A percentile compares a stretch with the other conserved stretches of the same genome.
Conservation (phyloP, 192 early-diverging fungal genomes). For the Podochytrium sp. region DNA sequence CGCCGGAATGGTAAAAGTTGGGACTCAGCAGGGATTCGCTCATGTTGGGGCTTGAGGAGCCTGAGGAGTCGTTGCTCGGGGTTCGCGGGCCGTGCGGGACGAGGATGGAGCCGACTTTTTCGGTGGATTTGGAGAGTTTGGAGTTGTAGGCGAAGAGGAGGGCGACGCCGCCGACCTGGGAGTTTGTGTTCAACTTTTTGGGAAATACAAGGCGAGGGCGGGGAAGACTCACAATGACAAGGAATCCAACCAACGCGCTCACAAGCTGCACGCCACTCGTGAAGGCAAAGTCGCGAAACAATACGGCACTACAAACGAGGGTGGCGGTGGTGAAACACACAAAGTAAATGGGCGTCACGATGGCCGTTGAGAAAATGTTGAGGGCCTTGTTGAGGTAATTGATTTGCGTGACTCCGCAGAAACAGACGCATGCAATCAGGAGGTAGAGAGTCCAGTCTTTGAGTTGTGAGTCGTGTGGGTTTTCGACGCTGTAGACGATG, state of each 20-base stretch:
- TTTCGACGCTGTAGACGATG: slow-evolving; percentile 60
- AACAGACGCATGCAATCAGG: slow-evolving; percentile 58
- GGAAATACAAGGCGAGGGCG: neutral
- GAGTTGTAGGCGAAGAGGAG: slow-evolving; percentile 53
- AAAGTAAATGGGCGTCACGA: slow-evolving; percentile 79
- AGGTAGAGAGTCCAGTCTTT: slow-evolving; percentile 71
- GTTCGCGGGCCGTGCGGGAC: neutral
- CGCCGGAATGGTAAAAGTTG: neutral
- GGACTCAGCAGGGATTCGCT: neutral
- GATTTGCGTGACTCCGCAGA: slow-evolving; percentile 61
- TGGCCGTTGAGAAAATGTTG: slow-evolving; percentile 69
- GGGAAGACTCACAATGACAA: slow-evolving; percentile 50
- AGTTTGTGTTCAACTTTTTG: neutral
- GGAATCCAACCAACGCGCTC: slow-evolving; percentile 46
- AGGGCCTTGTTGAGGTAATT: slow-evolving; percentile 76
- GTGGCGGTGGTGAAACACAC: slow-evolving; percentile 75
- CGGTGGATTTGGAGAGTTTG: slow-evolving; percentile 2
- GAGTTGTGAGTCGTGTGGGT: slow-evolving; percentile 56
- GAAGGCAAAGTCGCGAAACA: slow-evolving; percentile 64
- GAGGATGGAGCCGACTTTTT: neutral
- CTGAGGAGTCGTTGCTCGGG: neutral
- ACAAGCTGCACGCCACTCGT: slow-evolving; percentile 30
- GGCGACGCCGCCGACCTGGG: slow-evolving; percentile 51
- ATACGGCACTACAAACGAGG: slow-evolving; percentile 63
- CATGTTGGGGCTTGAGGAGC: neutral